These are phyloP conservation scores for Rhododendron kiyosumense DNA, from an alignment of 148 eudicot species.

Conservation along the genomic window DNA sequence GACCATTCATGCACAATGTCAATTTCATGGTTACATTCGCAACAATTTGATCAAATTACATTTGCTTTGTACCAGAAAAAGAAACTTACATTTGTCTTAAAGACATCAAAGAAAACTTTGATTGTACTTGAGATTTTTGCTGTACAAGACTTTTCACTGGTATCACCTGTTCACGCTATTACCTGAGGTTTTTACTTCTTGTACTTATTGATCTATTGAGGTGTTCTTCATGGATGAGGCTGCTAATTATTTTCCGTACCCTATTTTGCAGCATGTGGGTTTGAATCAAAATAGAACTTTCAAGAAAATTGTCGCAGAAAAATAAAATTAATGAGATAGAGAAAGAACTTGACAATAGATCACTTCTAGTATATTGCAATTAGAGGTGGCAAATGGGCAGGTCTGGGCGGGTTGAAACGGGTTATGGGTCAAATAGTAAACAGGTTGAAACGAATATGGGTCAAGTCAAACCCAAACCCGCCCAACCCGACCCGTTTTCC, in stretches of 20 bases:
- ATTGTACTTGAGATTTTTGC: too few relatives aligned
- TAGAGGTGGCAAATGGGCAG: too few relatives aligned
- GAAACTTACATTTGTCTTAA: neutral
- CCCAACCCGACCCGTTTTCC: too few relatives aligned
- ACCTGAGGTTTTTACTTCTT: too few relatives aligned
- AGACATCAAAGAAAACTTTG: neutral
- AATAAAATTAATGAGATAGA: slow-evolving; percentile 20
- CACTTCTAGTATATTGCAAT: slow-evolving; percentile 28
- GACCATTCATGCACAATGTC: too few relatives aligned
- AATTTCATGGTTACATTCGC: neutral
- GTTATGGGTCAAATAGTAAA: too few relatives aligned
- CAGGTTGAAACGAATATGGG: too few relatives aligned
- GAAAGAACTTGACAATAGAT: slow-evolving; percentile 11
- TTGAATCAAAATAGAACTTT: slow-evolving; percentile 73
- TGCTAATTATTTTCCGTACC: neutral
- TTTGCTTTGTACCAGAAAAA: too few relatives aligned
- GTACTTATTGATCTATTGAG: too few relatives aligned
- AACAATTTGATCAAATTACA: neutral
- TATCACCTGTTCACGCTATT: too few relatives aligned
- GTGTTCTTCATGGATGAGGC: neutral
- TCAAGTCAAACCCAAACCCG: too few relatives aligned
- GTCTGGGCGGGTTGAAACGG: too few relatives aligned
- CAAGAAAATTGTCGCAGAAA: slow-evolving; percentile 53
- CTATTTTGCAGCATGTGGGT: slow-evolving; percentile 47
- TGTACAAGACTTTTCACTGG: neutral